Conservation (phyloP, 306 rosid species). For the Cucurbita ficifolia region DNA sequence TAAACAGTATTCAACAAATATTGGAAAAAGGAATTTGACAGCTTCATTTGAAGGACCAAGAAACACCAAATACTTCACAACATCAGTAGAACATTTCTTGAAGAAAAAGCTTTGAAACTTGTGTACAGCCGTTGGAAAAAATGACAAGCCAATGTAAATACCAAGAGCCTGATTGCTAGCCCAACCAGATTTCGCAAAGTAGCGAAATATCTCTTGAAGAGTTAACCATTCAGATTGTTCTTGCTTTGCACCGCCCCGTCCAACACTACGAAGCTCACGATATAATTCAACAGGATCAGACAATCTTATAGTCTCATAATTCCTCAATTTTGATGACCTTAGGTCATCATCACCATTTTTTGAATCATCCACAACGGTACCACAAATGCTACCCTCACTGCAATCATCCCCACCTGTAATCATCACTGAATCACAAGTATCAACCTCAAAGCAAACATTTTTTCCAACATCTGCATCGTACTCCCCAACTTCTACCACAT, state of each 20-base stretch:
- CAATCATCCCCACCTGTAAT: slow-evolving; percentile 16
- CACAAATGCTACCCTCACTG: slow-evolving; percentile 9
- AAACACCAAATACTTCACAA: slow-evolving; percentile 36
- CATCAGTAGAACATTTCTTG: slow-evolving; percentile 35
- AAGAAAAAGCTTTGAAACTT: slow-evolving; percentile 40
- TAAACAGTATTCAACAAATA: slow-evolving; percentile 76
- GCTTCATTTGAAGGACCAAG: slow-evolving; percentile 61
- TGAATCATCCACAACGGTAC: slow-evolving; percentile 13
- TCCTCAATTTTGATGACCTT: slow-evolving; percentile 13
- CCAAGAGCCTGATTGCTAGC: slow-evolving; percentile 83
- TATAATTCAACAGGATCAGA: slow-evolving; percentile 49
- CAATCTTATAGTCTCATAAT: slow-evolving; percentile 21
- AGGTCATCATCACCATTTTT: slow-evolving; percentile 7
- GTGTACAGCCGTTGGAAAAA: slow-evolving; percentile 65
- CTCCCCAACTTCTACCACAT: slow-evolving; percentile 11
- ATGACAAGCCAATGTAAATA: slow-evolving; percentile 74
- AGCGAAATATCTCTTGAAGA: slow-evolving; percentile 21
- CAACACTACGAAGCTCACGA: slow-evolving; percentile 21
- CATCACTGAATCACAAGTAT: slow-evolving; percentile 4
- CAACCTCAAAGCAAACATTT: slow-evolving; percentile 14
- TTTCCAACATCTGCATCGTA: slow-evolving; percentile 40
- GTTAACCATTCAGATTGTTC: slow-evolving; percentile 26
- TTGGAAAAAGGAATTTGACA: slow-evolving; percentile 63
- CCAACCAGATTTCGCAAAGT: slow-evolving; percentile 60
- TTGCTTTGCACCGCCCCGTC: slow-evolving; percentile 23